Evolutionary conservation across 1,284 basidiomycete genomes (phyloP), one percentile per base, ranked within the genome.

Genomic region (Coniferiporia sulphurascens): DNA sequence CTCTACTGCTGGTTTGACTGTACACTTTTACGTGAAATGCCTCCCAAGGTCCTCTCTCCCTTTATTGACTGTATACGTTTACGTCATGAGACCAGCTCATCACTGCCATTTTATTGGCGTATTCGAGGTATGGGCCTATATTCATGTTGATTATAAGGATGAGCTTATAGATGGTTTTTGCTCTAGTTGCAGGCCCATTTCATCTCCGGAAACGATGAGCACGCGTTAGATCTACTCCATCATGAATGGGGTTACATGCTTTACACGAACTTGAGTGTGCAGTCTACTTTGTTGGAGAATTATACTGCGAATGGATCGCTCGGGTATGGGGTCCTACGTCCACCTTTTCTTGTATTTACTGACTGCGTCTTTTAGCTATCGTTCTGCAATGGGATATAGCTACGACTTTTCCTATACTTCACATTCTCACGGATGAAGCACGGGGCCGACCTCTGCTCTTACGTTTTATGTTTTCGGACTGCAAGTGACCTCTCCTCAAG

Each of bases 211-310:
- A 73, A 79, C 62, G 78, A 76, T 50, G 75, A 70, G 35, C 71
- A 76, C 22, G 79, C 78, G 1, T 72, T 82, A 65, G 78, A 80
- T 61, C 71, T 82, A 7, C 63, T 82, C 12, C 72, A 71, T 15
- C 72, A 72, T 27, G 75, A 79, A 64, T 80, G 80, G 80, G 79
- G 79, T 1, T 81, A 80, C 64, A 81, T 81, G 76, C 68, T 81
- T 32, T 78, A 79, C 68, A 80, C 78, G 6, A 76, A 78, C 61
- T 61, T 80, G 53, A 78, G 76, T 59, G 78, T 80, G 2, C 74
- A 80, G 59, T 81, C 79, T 5, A 79, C 78, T 0, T 69, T 81
- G 10, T 70, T 81, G 12, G 80, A 82, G 66, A 79, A 78, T 0
- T 80, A 75, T 65, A 80, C 78, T 2, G 72, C 75, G 4, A 79